Base-by-base conservation (phyloP, 2,329 filamentous ascomycete genomes). In the Zalaria sp. region DNA sequence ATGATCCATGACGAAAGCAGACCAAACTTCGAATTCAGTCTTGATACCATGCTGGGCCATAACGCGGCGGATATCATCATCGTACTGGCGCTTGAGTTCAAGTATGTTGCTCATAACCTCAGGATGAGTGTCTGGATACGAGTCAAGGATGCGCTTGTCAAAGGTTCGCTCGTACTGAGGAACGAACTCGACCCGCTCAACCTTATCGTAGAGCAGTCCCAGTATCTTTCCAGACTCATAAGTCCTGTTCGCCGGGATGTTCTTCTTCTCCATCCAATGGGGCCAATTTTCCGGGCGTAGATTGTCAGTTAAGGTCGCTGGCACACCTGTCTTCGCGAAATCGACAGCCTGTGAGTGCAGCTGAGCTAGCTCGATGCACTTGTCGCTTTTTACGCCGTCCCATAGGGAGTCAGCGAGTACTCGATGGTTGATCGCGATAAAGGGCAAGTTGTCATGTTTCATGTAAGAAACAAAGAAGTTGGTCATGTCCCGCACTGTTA, bases 291-390 rank as follows among this genome's bases (percentile, higher is more conserved):
- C 65, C 0, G 83, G 78, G n/a, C 68, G 65, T 3, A 91, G 64
- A 0, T 69, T 64, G 34, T 65, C 62, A 5, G 68, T 66, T 67
- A 93, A 81, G 18, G 71, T 63, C 0, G 88, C 89, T 0, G 83
- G 75, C 6, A 81, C 71, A 0, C 91, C 91, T 1, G 85, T 89
- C 64, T 98, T 98, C 36, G 84, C 79, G 56, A 91, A 98, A 58
- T 98, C 91, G 1, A 98, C 91, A 0, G 91, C 89, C 51, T 79
- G 77, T 0, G 91, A 96, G 57, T 98, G 91, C 3, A 96, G 65
- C 5, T 72, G 66, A 3, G 89, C 87, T 4, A 96, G 68, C 39
- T 77, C 65, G 0, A 91, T 62, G 51, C 88, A 96, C 44, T 72
- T 77, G 0, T 65, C 51, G 47, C 79, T 70, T 49, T 77, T 79